Base-by-base conservation (phyloP, 1,284 basidiomycete genomes). In the Volvariella surrecta region DNA sequence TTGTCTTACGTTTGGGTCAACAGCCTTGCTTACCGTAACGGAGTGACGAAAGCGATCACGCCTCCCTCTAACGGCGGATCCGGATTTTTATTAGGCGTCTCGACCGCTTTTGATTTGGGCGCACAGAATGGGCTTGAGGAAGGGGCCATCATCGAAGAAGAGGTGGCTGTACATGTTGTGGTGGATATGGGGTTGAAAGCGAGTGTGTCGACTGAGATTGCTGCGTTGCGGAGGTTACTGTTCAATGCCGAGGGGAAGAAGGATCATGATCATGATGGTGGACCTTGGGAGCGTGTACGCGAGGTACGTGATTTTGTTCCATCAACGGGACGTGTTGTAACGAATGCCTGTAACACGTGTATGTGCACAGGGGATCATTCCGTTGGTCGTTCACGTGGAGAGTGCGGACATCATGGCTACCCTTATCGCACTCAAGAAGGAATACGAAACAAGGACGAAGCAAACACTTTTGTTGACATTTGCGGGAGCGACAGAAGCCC, bases 401-500 rank as follows among this genome's bases (percentile, higher is more conserved):
- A 76, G 66, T 47, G 81, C 80, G 1, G 82, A 89, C 55, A 65
- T 77, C 42, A 88, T 89, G 52, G 76, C 78, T 0, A 70, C 74
- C 1, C 57, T 91, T 4, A 63, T 89, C 18, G 51, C 61, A 16
- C 65, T 89, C 28, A 82, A 84, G 63, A 55, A 59, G 18, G 73
- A 81, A 46, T 67, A 80, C 19, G 79, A 83, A 30, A 52, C 51
- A 0, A 47, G 55, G 2, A 64, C 58, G 0, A 62, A 67, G 0
- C 57, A 60, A 9, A 51, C 45, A 0, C 52, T 75, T 37, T 60
- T 61, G 37, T 52, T 78, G 51, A 71, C 76, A 0, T 66, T 85
- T 45, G 58, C 70, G 7, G 81, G 82, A 1, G 84, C 70, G 0
- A 61, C 73, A 0, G 84, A 89, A 57, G 71, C 81, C 1, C 67